Base-by-base conservation (phyloP, 331 rosid species). In the Malus hybrid region DNA sequence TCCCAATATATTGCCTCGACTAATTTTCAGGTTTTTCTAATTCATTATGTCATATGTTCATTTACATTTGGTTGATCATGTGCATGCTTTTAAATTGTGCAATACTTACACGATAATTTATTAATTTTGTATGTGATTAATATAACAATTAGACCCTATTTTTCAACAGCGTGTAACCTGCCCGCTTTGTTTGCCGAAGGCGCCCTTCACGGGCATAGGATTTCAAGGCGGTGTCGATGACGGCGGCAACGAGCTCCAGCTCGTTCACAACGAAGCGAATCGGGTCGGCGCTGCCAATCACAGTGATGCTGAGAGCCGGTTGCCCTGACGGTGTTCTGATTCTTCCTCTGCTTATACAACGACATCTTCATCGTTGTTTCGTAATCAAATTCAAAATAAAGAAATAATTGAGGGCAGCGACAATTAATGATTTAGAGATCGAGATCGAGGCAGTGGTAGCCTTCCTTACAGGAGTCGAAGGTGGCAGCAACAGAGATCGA, bases 171-270 rank as follows among this genome's bases (percentile, higher is more conserved):
- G 3, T 9, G 44, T 36, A 36, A 36, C 44, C 44, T 8, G 11
- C 44, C 44, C 44, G 44, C 44, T 36, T 36, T 36, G 44, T 36
- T 36, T 36, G 44, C 44, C 4, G 99, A 12, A 94, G 87, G n/a
- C 99, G 91, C 1, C 99, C 96, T 69, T 94, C 97, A 6, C 99
- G 93, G 0, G 99, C 99, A 33, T 94, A 94, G 6, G 87, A 86
- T 67, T 94, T 94, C 39, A 94, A 83, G 5, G 96, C 89, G 46
- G 93, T 94, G 52, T 89, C 93, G 2, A 90, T 92, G 4, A 92
- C 96, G n/a, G 91, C 82, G 0, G 91, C 88, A 0, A 90, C 96
- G 27, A 85, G 85, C 24, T 87, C 95, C 27, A 81, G 82, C 79
- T 94, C 96, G 14, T 71, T 81, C 1, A 90, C 96, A 1, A 94